A percentile compares a stretch with the other conserved stretches of the same genome.
Conservation (phyloP, 1,284 basidiomycete genomes). For the Sanghuangporus weigelae region DNA sequence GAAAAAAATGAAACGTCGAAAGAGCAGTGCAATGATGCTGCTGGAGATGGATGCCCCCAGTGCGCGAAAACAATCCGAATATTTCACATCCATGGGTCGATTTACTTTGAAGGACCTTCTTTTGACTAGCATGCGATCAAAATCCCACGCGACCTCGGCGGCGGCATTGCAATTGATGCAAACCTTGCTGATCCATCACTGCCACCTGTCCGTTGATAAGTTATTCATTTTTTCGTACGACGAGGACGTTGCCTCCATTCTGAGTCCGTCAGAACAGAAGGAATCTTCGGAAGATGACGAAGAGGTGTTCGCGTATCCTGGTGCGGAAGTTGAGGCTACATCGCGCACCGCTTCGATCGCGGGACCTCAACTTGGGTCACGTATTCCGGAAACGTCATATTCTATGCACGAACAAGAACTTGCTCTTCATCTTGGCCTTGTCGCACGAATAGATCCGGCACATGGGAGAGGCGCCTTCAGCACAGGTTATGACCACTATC, state of each 20-base stretch:
- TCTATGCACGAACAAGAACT: conserved; percentile 79
- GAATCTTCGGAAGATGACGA: conserved; percentile 40
- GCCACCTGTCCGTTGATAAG: conserved; percentile 57
- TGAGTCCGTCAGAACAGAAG: conserved; percentile 10
- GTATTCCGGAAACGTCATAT: conserved; percentile 57
- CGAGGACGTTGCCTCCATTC: conserved; percentile 19
- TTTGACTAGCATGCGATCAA: conserved; percentile 70
- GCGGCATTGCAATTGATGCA: conserved; percentile 78
- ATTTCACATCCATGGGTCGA: conserved; percentile 80
- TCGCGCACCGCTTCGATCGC: conserved; percentile 20
- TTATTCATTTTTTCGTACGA: conserved; percentile 45
- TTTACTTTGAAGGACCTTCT: conserved; percentile 90
- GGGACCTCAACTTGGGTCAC: conserved; percentile 41
- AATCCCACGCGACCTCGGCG: conserved; percentile 56
- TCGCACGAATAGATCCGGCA: conserved; percentile 75
- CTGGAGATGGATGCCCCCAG: conserved; percentile 79
- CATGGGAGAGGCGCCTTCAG: conserved; percentile 72
- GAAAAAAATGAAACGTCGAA: conserved; percentile 51
- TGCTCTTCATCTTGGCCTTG: conserved; percentile 74
- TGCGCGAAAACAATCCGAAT: conserved; percentile 62
- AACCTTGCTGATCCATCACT: conserved; percentile 68
- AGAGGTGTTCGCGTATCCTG: conserved; percentile 64
- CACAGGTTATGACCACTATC: conserved; percentile 82
- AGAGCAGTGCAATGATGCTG: conserved; percentile 81
- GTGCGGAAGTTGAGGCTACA: conserved; percentile 32